Base-by-base conservation (phyloP, 2,329 filamentous ascomycete genomes). In the Ophiostoma ips region DNA sequence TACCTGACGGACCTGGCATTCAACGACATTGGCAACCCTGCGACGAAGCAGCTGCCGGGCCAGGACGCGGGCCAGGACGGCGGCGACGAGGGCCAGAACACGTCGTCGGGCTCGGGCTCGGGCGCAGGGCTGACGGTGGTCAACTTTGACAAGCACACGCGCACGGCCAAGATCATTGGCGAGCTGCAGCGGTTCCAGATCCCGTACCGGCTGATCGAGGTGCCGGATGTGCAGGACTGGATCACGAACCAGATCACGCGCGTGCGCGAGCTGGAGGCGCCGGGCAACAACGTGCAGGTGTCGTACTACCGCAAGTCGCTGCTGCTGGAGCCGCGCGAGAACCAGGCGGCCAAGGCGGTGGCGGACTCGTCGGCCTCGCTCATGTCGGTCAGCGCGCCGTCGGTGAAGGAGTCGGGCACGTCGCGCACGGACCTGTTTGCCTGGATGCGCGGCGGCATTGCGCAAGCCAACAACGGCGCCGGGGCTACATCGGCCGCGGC, bases 61-160 rank as follows among this genome's bases (percentile, higher is more conserved):
- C 65, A 64, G 5, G 62, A 70, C 3, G 66, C n/a, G n/a, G n/a
- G n/a, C n/a, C n/a, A n/a, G n/a, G n/a, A 8, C 8, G 24, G 66
- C 21, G 57, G 58, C 19, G 64, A 73, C 62, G 3, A 18, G 31
- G 35, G 38, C 31, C 33, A 30, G 19, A 69, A 71, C 7, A 8
- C 24, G 24, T 28, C 24, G 24, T 28, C 24, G 24, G 4, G 5
- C 5, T 28, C 24, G 24, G 4, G 5, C 5, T 70, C 72, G 13
- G 77, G 84, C n/a, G 75, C 80, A 30, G 76, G 79, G 24, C 75
- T 87, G 59, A 79, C 81, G 0, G 86, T 96, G 31, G 87, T 98
- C 72, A 98, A 98, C 67, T 96, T 95, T 60, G 90, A 96, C 71
- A 96, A 96, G 68, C 88, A 96, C 63, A 84, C 81, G 59, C 87